A percentile compares a stretch with the other conserved stretches of the same genome.
Evolutionary conservation across 1,284 basidiomycete species (phyloP).

Genomic region (Pholiota adiposa): DNA sequence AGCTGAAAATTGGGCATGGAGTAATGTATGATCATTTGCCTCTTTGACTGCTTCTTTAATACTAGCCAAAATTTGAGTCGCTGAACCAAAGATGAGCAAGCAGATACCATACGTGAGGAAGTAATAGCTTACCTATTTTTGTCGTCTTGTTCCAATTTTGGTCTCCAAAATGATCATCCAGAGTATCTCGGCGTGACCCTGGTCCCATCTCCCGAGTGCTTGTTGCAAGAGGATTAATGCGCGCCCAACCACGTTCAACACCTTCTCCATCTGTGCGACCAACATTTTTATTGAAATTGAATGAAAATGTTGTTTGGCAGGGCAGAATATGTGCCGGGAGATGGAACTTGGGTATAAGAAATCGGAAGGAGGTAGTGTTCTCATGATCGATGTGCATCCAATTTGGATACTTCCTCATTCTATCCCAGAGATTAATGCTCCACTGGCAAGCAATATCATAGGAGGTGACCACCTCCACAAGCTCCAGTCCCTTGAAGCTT

Average conservation of each 20-base stretch:
- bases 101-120: too few relatives aligned
- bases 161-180: slow-evolving; percentile 17
- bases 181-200: slow-evolving; percentile 9
- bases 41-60: slow-evolving; percentile 7
- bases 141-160: slow-evolving; percentile 21
- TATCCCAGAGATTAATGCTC: slow-evolving; percentile 25
- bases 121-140: slow-evolving; percentile 13
- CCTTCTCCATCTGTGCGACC: slow-evolving; percentile 25
- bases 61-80: background rate
- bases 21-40: background rate
- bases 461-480: slow-evolving; percentile 24
- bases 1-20: slow-evolving; percentile 2
- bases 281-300: slow-evolving; percentile 16
- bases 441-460: slow-evolving; percentile 40
- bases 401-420: slow-evolving; percentile 16
- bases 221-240: slow-evolving; percentile 22
- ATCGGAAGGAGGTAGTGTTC: slow-evolving; percentile 4
- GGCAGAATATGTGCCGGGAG: slow-evolving; percentile 10
- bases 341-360: slow-evolving; percentile 26
- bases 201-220: slow-evolving; percentile 28
- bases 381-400: slow-evolving; percentile 14
- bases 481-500: slow-evolving; percentile 15
- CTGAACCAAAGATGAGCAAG: background rate
- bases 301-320: slow-evolving; percentile 9
- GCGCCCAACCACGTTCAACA: slow-evolving; percentile 25